phyloP scores from a whole-genome alignment of 257 asterid species.

The Cruciata laevipes region DNA sequence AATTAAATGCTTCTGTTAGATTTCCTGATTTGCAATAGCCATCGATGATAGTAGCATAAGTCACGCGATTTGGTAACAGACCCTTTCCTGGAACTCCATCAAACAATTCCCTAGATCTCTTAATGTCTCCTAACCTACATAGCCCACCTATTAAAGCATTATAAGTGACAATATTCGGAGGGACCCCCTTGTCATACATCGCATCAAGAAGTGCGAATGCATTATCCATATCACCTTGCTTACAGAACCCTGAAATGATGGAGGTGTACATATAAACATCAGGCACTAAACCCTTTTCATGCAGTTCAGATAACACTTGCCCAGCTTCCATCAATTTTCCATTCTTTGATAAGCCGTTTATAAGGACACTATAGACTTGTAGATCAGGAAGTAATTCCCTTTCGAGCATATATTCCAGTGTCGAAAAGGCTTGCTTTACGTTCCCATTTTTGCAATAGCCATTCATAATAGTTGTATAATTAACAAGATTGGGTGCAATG shows the following conservation, averaged over 20 bases:
- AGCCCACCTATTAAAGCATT: constrained; percentile 72
- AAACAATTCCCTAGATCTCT: constrained; percentile 57
- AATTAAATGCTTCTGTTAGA: constrained; percentile 50
- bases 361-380: constrained; percentile 60
- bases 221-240: constrained; percentile 55
- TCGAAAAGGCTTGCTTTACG: constrained; percentile 50
- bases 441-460: constrained; percentile 68
- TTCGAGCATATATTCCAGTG: constrained; percentile 44
- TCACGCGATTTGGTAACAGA: constrained; percentile 55
- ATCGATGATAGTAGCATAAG: constrained; percentile 71
- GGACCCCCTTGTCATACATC: constrained; percentile 57
- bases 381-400: constrained; percentile 43
- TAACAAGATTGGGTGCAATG: constrained; percentile 50
- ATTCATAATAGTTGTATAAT: constrained; percentile 48
- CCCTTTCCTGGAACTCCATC: constrained; percentile 47
- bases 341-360: constrained; percentile 56
- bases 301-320: constrained; percentile 48
- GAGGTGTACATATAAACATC: constrained; percentile 73
- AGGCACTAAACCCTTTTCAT: constrained; percentile 52
- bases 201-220: constrained; percentile 58
- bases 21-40: constrained; percentile 65
- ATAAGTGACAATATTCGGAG: constrained; percentile 71
- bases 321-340: constrained; percentile 67
- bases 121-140: constrained; percentile 54
- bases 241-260: constrained; percentile 68